A percentile compares a stretch with the other conserved stretches of the same genome.
These are phyloP conservation scores for Setaria viridis DNA, from an alignment of 202 grass and related monocot species.

Conservation along the genomic window DNA sequence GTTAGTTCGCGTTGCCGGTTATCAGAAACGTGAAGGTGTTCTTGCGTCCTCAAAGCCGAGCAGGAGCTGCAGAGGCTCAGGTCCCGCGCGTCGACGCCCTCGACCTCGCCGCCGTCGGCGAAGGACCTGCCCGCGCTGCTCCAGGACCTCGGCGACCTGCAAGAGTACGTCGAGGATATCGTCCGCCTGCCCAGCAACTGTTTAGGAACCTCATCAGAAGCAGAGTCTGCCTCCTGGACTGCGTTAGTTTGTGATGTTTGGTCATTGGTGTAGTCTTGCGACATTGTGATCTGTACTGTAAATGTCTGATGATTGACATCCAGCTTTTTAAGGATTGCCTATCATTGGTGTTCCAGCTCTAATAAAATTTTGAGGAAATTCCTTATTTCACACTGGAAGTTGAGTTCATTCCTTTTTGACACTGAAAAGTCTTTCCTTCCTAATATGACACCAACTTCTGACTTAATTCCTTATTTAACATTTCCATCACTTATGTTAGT, in stretches of 20 bases:
- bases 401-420: too few species aligned
- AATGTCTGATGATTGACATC: slow-evolving; percentile 15
- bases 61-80: slow-evolving; percentile 16
- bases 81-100: background rate
- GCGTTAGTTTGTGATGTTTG: slow-evolving; percentile 2
- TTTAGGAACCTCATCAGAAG: slow-evolving; percentile 26
- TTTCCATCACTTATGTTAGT: too few species aligned
- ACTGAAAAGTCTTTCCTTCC: too few species aligned
- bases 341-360: background rate
- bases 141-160: slow-evolving; percentile 29
- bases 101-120: background rate
- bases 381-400: too few species aligned
- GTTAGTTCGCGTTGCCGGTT: background rate
- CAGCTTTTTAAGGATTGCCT: slow-evolving; percentile 24
- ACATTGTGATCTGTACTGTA: background rate
- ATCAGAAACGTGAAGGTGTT: background rate
- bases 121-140: background rate
- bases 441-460: too few species aligned
- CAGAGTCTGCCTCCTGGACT: slow-evolving; percentile 23
- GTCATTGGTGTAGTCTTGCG: background rate
- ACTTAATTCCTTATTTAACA: too few species aligned
- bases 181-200: slow-evolving; percentile 1
- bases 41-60: slow-evolving; percentile 34
- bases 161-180: slow-evolving; percentile 24
- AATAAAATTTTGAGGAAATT: too few species aligned